These are phyloP conservation scores for Phytomonas francai DNA, from an alignment of 208 protist genomes.

Conservation along the genomic window DNA sequence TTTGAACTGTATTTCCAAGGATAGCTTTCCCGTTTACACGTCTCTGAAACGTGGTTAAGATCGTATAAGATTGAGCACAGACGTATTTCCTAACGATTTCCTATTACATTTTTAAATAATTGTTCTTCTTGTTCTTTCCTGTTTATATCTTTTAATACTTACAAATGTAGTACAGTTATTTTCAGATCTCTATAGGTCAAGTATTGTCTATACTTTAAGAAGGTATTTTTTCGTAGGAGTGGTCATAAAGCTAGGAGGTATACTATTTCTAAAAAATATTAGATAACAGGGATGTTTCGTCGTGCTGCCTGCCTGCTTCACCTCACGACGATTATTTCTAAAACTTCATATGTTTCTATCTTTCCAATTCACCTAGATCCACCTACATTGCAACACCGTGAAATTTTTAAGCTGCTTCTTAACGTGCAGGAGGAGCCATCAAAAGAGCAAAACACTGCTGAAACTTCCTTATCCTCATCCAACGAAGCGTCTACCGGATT, in stretches of 20 bases:
- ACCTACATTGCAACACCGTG: slow-evolving; percentile 73
- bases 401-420: slow-evolving; percentile 78
- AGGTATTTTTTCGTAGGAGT: not conserved
- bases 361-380: slow-evolving; percentile 86
- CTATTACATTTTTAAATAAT: not conserved
- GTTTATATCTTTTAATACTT: not conserved
- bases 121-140: not conserved
- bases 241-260: not conserved
- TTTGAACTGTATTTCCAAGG: not conserved
- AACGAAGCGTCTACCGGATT: not conserved
- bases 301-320: slow-evolving; percentile 12
- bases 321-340: slow-evolving; percentile 21
- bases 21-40: not conserved
- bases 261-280: not conserved
- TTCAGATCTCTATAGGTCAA: not conserved
- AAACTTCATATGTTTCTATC: slow-evolving; percentile 55
- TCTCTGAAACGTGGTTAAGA: not conserved
- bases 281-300: slow-evolving; percentile 20
- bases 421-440: slow-evolving; percentile 19
- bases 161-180: not conserved
- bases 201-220: not conserved
- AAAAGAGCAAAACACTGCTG: not conserved
- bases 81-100: not conserved
- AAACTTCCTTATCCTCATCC: not conserved
- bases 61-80: not conserved